Percentiles rank a stretch among this genome's conserved stretches.
phyloP scores from a whole-genome alignment of 306 rosid species.

The Quercus gilva region DNA sequence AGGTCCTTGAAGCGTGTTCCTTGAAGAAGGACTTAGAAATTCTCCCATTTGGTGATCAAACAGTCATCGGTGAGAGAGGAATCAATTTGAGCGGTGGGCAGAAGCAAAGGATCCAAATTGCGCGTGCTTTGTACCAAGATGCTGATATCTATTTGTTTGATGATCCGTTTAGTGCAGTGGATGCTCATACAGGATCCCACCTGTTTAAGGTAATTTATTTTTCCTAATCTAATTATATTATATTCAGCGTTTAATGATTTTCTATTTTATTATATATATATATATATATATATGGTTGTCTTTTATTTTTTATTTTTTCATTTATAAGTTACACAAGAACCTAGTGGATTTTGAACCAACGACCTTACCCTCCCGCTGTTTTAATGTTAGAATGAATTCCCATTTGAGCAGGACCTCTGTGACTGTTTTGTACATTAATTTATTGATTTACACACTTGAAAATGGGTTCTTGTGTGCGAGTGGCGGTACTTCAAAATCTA shows the following conservation, averaged over 20 bases:
- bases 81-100: constrained; percentile 92
- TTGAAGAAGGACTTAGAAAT: constrained; percentile 70
- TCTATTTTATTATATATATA: background rate
- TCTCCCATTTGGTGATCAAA: constrained; percentile 78
- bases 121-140: constrained; percentile 77
- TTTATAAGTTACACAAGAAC: background rate
- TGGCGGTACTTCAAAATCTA: background rate
- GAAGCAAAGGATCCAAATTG: constrained; percentile 84
- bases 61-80: constrained; percentile 82
- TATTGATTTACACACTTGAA: background rate
- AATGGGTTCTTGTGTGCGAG: background rate
- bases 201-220: constrained; percentile 53
- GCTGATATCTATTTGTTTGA: constrained; percentile 80
- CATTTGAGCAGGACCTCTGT: too few species aligned
- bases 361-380: too few species aligned
- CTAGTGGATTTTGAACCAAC: too few species aligned
- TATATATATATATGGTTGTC: background rate
- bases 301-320: background rate
- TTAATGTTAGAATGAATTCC: too few species aligned
- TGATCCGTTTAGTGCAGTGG: constrained; percentile 91
- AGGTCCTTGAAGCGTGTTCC: constrained; percentile 77
- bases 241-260: background rate
- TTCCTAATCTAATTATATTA: background rate
- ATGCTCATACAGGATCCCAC: constrained; percentile 93
- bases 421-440: background rate